phyloP scores from a whole-genome alignment of 2,329 filamentous ascomycete genomes.

The Ampelomyces quisqualis region DNA sequence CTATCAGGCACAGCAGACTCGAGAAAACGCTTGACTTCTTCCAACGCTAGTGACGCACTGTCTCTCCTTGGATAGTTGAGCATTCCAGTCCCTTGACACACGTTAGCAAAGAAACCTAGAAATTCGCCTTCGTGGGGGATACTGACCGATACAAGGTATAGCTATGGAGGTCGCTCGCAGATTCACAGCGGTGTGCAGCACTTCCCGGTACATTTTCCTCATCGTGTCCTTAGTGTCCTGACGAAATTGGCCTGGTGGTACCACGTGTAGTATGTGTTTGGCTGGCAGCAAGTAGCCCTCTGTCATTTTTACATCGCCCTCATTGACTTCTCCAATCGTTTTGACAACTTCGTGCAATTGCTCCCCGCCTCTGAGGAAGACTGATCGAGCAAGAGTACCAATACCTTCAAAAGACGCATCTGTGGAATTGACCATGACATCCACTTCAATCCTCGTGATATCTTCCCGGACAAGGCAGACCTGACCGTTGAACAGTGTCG shows the following conservation, averaged over 20 bases:
- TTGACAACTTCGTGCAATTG: conserved; percentile 24
- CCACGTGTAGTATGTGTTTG: conserved; percentile 32
- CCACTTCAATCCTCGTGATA: conserved; percentile 37
- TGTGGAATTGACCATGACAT: conserved; percentile 39
- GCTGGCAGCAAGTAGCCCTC: conserved; percentile 31
- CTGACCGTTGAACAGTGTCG: conserved; percentile 27
- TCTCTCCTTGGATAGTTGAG: conserved; percentile 32
- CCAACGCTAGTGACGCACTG: conserved; percentile 33
- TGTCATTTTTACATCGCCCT: conserved; percentile 33
- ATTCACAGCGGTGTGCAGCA: conserved; percentile 25
- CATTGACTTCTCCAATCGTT: conserved; percentile 26
- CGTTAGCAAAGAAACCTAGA: not conserved
- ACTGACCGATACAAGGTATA: conserved; percentile 36
- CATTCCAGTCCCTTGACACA: conserved; percentile 20
- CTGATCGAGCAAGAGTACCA: conserved; percentile 32
- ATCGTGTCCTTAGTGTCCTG: conserved; percentile 26
- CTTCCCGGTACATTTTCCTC: conserved; percentile 32
- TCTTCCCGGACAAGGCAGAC: conserved; percentile 36
- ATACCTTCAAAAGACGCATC: conserved; percentile 27
- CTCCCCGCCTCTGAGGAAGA: conserved; percentile 35
- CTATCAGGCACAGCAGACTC: conserved; percentile 22
- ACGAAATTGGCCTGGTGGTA: conserved; percentile 30
- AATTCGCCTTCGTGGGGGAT: too few species aligned
- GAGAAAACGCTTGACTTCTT: conserved; percentile 37
- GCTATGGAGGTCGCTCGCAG: conserved; percentile 35